A percentile compares a stretch with the other conserved stretches of the same genome.
phyloP scores from a whole-genome alignment of 805 yeast species.

The Kuraishia borneana region DNA sequence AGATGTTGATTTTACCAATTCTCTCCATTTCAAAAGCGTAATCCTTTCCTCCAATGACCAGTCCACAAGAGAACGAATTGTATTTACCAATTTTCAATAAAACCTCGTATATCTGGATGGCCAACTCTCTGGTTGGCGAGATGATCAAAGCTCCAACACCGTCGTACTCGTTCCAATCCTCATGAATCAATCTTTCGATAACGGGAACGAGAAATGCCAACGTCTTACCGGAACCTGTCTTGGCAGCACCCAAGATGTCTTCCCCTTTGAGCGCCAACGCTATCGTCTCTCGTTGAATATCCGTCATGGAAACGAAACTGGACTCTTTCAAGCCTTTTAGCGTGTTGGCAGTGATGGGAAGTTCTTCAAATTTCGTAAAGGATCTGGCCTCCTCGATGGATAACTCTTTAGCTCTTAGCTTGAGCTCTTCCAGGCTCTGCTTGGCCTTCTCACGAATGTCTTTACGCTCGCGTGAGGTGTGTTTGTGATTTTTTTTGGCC shows the following conservation, averaged over 20 bases:
- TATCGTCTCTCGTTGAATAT: constrained; percentile 73
- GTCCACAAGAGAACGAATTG: constrained; percentile 74
- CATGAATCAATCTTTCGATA: constrained; percentile 55
- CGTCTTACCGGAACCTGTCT: constrained; percentile 88
- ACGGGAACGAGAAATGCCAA: constrained; percentile 78
- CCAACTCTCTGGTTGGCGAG: constrained; percentile 89
- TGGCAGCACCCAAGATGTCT: constrained; percentile 81
- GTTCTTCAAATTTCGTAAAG: constrained; percentile 51
- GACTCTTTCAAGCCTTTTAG: constrained; percentile 65
- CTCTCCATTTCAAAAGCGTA: constrained; percentile 74
- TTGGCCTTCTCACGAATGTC: constrained; percentile 16
- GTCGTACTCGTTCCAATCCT: constrained; percentile 71
- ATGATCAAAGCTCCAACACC: constrained; percentile 84
- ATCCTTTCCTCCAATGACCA: constrained; percentile 91
- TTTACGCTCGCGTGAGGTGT: constrained; percentile 18
- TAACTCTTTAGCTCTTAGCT: constrained; percentile 38
- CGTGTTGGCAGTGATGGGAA: constrained; percentile 64
- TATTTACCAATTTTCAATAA: constrained; percentile 69
- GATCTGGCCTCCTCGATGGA: constrained; percentile 27
- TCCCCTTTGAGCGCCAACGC: constrained; percentile 65
- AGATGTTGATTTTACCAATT: constrained; percentile 64
- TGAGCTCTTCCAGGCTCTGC: constrained; percentile 29
- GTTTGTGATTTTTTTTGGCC: constrained; percentile 17
- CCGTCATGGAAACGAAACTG: constrained; percentile 74
- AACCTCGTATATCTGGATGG: constrained; percentile 85